These are phyloP conservation scores for Stephanodiscus triporus DNA, from an alignment of 108 stramenopile genomes.

Conservation along the genomic window DNA sequence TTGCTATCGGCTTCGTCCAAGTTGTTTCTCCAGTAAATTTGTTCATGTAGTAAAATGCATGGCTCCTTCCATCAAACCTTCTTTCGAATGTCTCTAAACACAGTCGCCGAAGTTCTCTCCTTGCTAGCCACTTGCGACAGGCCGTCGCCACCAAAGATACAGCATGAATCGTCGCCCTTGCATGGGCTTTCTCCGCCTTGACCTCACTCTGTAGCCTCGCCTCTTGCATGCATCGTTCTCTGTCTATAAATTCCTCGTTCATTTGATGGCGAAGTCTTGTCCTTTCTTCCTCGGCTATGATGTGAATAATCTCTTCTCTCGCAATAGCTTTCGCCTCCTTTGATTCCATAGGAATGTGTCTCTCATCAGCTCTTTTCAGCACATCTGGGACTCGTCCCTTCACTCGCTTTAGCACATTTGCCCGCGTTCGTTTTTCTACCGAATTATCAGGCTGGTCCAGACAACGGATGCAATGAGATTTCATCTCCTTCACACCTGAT, in stretches of 20 bases:
- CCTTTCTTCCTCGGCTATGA: constrained; percentile 39
- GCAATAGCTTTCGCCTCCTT: constrained; percentile 43
- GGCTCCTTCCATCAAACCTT: constrained; percentile 24
- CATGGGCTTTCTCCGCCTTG: constrained; percentile 1
- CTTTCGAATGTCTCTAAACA: constrained; percentile 40
- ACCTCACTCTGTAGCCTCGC: constrained; percentile 16
- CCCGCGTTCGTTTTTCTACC: constrained; percentile 27
- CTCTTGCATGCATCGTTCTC: constrained; percentile 27
- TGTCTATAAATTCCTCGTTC: constrained; percentile 25
- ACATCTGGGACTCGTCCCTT: constrained; percentile 24
- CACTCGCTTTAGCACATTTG: constrained; percentile 20
- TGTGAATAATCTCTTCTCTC: constrained; percentile 27
- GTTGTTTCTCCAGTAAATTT: constrained; percentile 13
- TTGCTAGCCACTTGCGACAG: constrained; percentile 40
- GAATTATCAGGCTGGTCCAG: constrained; percentile 26
- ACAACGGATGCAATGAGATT: constrained; percentile 19
- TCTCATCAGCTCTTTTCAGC: constrained; percentile 26
- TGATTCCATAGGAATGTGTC: constrained; percentile 38
- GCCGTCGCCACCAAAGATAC: constrained; percentile 26
- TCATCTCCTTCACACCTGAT: constrained; percentile 20
- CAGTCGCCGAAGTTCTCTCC: constrained; percentile 26
- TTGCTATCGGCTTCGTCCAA: constrained; percentile 47
- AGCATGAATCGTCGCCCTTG: constrained; percentile 28
- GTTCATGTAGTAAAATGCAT: constrained; percentile 41
- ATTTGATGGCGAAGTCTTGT: constrained; percentile 19